Conservation (phyloP, 2,329 filamentous ascomycete genomes). For the Fusarium sp. region DNA sequence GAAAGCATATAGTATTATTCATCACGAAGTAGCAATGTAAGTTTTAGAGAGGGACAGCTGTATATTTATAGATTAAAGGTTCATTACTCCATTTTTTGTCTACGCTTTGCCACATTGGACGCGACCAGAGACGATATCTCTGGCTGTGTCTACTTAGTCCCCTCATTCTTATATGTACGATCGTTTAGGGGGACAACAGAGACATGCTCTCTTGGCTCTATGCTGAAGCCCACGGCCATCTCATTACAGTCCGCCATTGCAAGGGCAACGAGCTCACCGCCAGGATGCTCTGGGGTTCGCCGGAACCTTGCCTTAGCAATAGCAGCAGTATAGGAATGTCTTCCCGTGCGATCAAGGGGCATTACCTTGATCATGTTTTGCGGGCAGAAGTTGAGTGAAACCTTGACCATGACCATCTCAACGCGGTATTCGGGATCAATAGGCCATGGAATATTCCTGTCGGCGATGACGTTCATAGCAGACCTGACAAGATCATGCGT, state of each 20-base stretch:
- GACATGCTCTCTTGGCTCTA: not conserved
- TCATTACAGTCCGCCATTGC: not conserved
- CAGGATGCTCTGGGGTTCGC: constrained; percentile 7
- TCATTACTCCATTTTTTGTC: not conserved
- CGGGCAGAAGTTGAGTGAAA: constrained; percentile 8
- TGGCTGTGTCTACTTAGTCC: not conserved
- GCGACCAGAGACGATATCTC: not conserved
- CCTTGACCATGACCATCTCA: not conserved
- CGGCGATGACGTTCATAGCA: not conserved
- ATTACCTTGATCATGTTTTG: not conserved
- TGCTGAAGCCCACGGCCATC: not conserved
- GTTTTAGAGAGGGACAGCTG: not conserved
- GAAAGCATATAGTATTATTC: not conserved
- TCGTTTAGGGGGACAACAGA: not conserved
- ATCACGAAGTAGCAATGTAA: not conserved
- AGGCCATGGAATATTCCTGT: not conserved
- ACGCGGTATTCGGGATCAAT: not conserved
- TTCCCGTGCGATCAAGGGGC: not conserved
- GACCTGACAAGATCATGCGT: constrained; percentile 4
- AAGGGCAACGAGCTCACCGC: constrained; percentile 12
- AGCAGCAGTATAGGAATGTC: constrained; percentile 1
- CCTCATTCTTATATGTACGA: not conserved
- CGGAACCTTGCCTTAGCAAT: constrained; percentile 15
- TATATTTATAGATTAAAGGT: not conserved
- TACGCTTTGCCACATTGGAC: not conserved